Evolutionary conservation across 495 filamentous ascomycete species (phyloP), one percentile per base, ranked within the genome.

Genomic region (Penicillium subrubescens): DNA sequence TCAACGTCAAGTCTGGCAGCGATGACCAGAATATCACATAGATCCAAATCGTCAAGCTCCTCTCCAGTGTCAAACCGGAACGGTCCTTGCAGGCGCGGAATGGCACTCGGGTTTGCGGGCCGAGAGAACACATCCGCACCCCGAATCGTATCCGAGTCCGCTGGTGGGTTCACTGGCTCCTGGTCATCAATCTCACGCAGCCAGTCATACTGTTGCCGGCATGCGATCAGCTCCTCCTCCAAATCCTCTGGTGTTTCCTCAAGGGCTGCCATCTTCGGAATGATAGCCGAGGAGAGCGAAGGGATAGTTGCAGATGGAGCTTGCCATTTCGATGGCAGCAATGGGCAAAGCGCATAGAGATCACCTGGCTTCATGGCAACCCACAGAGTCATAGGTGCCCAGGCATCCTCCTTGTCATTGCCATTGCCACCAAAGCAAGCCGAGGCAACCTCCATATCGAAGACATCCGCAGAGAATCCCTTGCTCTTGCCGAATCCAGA

Each of bases 371-470:
- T 83, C 92, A 96, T 97, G 17, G 91, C 92, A 50, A 96, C 78
- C 92, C 92, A 97, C 19, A 97, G 78, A 3, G 93, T 96, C 92
- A 95, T 96, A 15, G 91, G 83, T 8, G 91, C 89, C 93, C 93
- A 97, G 33, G 89, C 89, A 68, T 91, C 87, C 57, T 93, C 91
- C 33, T 77, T 82, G 39, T 80, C 80, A 29, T 71, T 77, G 33
- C 88, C 89, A 58, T 79, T 87, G 21, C 88, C 88, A 0, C 89
- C 90, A 76, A 97, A 96, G 69, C 88, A 91, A 44, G 93, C 91
- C 6, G 92, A 88, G 14, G 90, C 92, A 14, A 94, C 90, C 65
- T 94, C 90, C 90, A 97, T 93, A 62, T 96, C 92, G 41, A 92
- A 82, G 7, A 83, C 82, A 71, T 97, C 93, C 0, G 92, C 89